A percentile compares a stretch with the other conserved stretches of the same genome.
Evolutionary conservation across 805 yeast species (phyloP).

Genomic region (Nakazawaea molendinolei): DNA sequence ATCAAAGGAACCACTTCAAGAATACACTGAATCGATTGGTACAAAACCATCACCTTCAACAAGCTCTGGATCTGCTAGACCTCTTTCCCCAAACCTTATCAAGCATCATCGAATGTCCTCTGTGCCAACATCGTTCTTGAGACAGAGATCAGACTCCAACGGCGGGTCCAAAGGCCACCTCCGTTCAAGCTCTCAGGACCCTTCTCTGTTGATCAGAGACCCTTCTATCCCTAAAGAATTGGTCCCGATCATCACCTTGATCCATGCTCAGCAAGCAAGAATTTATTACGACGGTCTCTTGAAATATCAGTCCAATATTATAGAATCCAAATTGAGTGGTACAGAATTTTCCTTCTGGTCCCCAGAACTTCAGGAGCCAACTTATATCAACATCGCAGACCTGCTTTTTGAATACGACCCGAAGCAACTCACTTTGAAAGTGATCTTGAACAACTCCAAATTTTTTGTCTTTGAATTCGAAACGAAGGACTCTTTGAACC

Average conservation of each 20-base stretch:
- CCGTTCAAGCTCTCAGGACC: conserved; percentile 14
- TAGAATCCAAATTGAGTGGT: conserved; percentile 34
- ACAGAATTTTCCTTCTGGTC: conserved; percentile 47
- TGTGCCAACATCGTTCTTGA: conserved; percentile 23
- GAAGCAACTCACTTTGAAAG: conserved; percentile 14
- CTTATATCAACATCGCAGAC: conserved; percentile 46
- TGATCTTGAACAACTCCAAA: conserved; percentile 21
- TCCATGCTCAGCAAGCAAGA: conserved; percentile 64
- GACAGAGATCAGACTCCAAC: conserved; percentile 17
- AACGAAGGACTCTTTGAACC: conserved; percentile 20
- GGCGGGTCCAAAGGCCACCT: conserved; percentile 10
- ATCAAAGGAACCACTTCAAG: too few relatives aligned
- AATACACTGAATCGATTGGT: too few relatives aligned
- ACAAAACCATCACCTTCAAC: not conserved
- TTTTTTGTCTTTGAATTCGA: conserved; percentile 20
- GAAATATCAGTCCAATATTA: conserved; percentile 23
- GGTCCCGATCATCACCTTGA: conserved; percentile 62
- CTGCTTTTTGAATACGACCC: conserved; percentile 20
- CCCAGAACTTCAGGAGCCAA: conserved; percentile 23
- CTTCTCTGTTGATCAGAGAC: conserved; percentile 14
- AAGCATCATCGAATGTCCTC: conserved; percentile 19
- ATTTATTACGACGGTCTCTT: conserved; percentile 52
- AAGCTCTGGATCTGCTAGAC: not conserved
- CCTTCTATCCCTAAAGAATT: conserved; percentile 51
- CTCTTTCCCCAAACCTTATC: conserved; percentile 13